phyloP scores from a whole-genome alignment of 345 rosid genomes.

The Citrus cavaleriei region DNA sequence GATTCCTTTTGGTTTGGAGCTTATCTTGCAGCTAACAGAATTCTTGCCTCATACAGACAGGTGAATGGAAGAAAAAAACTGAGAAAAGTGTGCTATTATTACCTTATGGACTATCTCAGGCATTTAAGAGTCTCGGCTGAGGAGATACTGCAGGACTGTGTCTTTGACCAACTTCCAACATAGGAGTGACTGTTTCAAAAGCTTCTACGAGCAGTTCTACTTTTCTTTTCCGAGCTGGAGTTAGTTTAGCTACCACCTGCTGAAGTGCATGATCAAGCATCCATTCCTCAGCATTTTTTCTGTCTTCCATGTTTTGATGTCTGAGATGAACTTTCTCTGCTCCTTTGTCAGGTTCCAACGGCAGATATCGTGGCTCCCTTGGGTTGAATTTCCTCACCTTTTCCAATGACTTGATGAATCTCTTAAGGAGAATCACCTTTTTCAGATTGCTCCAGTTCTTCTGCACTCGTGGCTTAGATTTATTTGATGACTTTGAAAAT shows the following conservation, averaged over 20 bases:
- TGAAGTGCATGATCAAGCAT: conserved; percentile 86
- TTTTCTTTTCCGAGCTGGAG: conserved; percentile 76
- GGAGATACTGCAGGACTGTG: conserved; percentile 15
- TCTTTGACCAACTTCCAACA: conserved; percentile 23
- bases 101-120: conserved; percentile 23
- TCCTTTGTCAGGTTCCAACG: conserved; percentile 32
- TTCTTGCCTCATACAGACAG: not conserved
- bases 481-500: conserved; percentile 19
- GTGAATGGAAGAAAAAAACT: not conserved
- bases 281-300: conserved; percentile 76
- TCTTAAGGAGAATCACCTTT: conserved; percentile 57
- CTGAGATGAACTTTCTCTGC: conserved; percentile 66
- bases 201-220: conserved; percentile 85
- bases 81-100: conserved; percentile 4
- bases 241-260: conserved; percentile 70
- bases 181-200: conserved; percentile 71
- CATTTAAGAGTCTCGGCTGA: conserved; percentile 16
- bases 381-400: conserved; percentile 58
- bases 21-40: not conserved
- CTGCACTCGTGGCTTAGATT: conserved; percentile 26
- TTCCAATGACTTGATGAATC: conserved; percentile 79
- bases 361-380: conserved; percentile 43
- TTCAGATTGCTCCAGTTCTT: conserved; percentile 80
- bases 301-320: conserved; percentile 57
- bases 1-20: not conserved